A percentile compares a stretch with the other conserved stretches of the same genome.
These are phyloP conservation scores for Hypholoma fasciculare DNA, from an alignment of 768 basidiomycete species.

Conservation along the genomic window DNA sequence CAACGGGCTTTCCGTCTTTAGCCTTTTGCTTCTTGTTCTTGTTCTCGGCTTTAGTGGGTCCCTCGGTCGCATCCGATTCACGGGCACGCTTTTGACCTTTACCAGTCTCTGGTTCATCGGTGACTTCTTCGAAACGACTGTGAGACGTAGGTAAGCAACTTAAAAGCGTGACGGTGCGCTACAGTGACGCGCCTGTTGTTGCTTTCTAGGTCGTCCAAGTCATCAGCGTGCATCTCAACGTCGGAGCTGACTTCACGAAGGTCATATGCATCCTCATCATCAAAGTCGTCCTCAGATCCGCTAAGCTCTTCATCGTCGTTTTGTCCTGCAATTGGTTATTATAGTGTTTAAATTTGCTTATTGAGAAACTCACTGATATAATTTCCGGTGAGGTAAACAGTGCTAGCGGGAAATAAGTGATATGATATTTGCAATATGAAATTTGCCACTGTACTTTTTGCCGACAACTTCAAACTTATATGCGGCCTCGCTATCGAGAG, in stretches of 20 bases:
- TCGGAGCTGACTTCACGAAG: slow-evolving; percentile 82
- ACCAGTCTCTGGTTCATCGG: slow-evolving; percentile 38
- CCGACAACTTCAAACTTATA: slow-evolving; percentile 73
- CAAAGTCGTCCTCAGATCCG: slow-evolving; percentile 42
- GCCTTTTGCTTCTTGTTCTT: slow-evolving; percentile 81
- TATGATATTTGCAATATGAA: background rate
- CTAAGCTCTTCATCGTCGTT: slow-evolving; percentile 47
- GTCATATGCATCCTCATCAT: slow-evolving; percentile 64
- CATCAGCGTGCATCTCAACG: slow-evolving; percentile 71
- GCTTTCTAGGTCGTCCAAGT: slow-evolving; percentile 56
- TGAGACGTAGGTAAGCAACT: background rate
- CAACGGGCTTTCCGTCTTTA: slow-evolving; percentile 51
- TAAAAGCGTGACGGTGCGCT: background rate
- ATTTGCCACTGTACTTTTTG: slow-evolving; percentile 62
- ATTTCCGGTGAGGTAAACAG: slow-evolving; percentile 81
- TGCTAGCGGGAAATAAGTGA: slow-evolving; percentile 35
- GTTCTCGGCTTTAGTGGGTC: slow-evolving; percentile 51
- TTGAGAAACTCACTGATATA: slow-evolving; percentile 62
- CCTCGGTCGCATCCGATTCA: slow-evolving; percentile 49
- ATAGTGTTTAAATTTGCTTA: background rate
- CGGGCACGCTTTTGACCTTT: slow-evolving; percentile 69
- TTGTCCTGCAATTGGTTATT: slow-evolving; percentile 48
- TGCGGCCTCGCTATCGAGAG: slow-evolving; percentile 64
- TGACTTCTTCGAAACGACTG: slow-evolving; percentile 78
- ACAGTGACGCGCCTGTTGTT: slow-evolving; percentile 48